Evolutionary conservation across 306 rosid genomes (phyloP).

Genomic region (Quercus cerris): DNA sequence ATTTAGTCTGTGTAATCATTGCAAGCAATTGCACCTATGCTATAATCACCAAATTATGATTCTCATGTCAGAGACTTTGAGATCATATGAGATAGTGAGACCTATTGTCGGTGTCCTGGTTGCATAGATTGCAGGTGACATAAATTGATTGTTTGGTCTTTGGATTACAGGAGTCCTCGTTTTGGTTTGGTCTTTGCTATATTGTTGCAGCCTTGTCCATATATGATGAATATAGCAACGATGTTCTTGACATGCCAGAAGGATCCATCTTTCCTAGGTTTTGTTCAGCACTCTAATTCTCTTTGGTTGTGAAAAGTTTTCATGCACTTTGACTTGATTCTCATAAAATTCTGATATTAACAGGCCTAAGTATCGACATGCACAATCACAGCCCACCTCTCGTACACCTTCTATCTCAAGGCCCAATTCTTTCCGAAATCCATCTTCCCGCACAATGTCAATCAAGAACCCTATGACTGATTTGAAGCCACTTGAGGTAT

Average conservation of each 20-base stretch:
- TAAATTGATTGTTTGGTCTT: slow-evolving; percentile 23
- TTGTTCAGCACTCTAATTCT: slow-evolving; percentile 16
- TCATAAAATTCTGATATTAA: slow-evolving; percentile 24
- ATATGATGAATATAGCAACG: slow-evolving; percentile 94
- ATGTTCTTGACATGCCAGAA: slow-evolving; percentile 89
- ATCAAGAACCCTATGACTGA: slow-evolving; percentile 54
- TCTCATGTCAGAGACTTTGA: not conserved
- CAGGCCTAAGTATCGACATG: slow-evolving; percentile 56
- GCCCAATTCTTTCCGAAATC: slow-evolving; percentile 44
- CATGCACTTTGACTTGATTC: not conserved
- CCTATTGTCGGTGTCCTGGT: not conserved
- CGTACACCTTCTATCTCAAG: slow-evolving; percentile 47
- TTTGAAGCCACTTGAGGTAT: slow-evolving; percentile 83
- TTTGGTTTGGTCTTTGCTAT: slow-evolving; percentile 59
- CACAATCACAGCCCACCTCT: slow-evolving; percentile 4
- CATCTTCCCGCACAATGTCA: slow-evolving; percentile 54
- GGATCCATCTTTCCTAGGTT: slow-evolving; percentile 98
- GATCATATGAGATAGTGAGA: not conserved
- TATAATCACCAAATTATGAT: not conserved
- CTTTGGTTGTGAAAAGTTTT: slow-evolving; percentile 6
- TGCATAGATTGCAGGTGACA: not conserved
- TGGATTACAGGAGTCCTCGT: slow-evolving; percentile 76
- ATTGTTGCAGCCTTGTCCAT: slow-evolving; percentile 75
- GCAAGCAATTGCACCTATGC: not conserved
- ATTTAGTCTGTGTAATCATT: not conserved